Evolutionary conservation across 108 stramenopile species (phyloP).

Genomic region (Schizochytrium sp.): DNA sequence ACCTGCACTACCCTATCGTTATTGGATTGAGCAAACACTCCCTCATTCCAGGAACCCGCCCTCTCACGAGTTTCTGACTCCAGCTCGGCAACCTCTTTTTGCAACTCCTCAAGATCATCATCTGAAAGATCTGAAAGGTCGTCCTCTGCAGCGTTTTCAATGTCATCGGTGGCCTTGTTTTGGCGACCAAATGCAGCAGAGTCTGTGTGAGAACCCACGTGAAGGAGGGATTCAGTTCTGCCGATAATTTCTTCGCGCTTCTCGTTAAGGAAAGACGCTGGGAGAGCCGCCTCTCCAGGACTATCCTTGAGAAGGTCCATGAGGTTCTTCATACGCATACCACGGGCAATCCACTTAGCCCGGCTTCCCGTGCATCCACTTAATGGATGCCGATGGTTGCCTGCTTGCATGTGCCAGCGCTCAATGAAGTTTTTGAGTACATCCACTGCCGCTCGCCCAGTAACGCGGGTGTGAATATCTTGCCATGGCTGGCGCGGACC

Average conservation of each 20-base stretch:
- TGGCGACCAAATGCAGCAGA: slow-evolving; percentile 3
- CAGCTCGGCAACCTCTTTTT: not conserved
- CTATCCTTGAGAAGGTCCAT: slow-evolving; percentile 36
- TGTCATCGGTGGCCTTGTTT: not conserved
- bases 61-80: slow-evolving; percentile 24
- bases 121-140: slow-evolving; percentile 45
- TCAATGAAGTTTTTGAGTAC: slow-evolving; percentile 47
- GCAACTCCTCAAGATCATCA: slow-evolving; percentile 46
- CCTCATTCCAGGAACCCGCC: not conserved
- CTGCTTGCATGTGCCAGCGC: slow-evolving; percentile 54
- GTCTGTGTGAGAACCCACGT: slow-evolving; percentile 41
- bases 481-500: slow-evolving; percentile 60
- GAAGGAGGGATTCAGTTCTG: slow-evolving; percentile 27
- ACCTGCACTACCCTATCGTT: slow-evolving; percentile 47
- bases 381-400: not conserved
- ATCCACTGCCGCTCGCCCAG: slow-evolving; percentile 1
- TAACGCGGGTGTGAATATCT: slow-evolving; percentile 31
- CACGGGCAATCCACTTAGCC: not conserved
- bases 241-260: slow-evolving; percentile 37
- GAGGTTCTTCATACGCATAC: slow-evolving; percentile 35
- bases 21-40: not conserved
- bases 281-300: slow-evolving; percentile 32
- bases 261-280: not conserved
- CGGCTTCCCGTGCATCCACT: not conserved
- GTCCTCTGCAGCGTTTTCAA: not conserved